These are phyloP conservation scores for Colletotrichum agaves DNA, from an alignment of 2,329 filamentous ascomycete species.

Conservation along the genomic window DNA sequence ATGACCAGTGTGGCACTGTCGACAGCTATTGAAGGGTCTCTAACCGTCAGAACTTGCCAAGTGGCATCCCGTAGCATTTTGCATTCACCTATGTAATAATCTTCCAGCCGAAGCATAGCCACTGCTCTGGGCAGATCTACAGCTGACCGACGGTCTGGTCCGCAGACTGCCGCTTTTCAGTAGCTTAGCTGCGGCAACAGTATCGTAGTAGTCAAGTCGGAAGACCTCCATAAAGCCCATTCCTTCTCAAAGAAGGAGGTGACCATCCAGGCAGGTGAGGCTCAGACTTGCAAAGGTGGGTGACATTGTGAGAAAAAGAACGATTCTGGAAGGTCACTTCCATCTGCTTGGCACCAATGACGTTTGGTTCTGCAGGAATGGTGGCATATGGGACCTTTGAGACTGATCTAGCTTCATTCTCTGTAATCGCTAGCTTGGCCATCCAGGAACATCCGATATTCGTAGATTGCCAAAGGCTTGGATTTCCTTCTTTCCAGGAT, in stretches of 20 bases:
- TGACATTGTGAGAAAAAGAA: not conserved
- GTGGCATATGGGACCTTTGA: not conserved
- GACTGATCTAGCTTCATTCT: not conserved
- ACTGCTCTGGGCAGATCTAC: not conserved
- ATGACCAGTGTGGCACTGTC: no score
- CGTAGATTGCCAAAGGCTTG: slow-evolving; percentile 6
- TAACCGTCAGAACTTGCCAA: no score
- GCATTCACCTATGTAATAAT: not conserved
- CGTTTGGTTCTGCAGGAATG: not conserved
- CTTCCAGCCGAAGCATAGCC: not conserved
- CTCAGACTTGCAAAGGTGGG: not conserved
- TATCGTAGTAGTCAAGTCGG: not conserved
- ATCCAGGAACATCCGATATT: slow-evolving; percentile 14
- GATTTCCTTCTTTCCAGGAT: not conserved
- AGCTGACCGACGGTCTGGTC: not conserved
- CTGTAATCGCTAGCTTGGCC: not conserved
- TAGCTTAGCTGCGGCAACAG: not conserved
- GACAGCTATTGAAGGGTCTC: no score
- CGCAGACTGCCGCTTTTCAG: not conserved
- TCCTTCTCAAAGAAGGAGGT: slow-evolving; percentile 24
- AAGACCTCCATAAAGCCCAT: not conserved
- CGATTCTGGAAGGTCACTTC: slow-evolving; percentile 11
- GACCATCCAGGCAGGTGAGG: slow-evolving; percentile 15
- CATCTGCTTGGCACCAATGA: not conserved
- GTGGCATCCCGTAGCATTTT: no score